Evolutionary conservation across 306 rosid genomes (phyloP).

Genomic region (Trichosanthes truncata): DNA sequence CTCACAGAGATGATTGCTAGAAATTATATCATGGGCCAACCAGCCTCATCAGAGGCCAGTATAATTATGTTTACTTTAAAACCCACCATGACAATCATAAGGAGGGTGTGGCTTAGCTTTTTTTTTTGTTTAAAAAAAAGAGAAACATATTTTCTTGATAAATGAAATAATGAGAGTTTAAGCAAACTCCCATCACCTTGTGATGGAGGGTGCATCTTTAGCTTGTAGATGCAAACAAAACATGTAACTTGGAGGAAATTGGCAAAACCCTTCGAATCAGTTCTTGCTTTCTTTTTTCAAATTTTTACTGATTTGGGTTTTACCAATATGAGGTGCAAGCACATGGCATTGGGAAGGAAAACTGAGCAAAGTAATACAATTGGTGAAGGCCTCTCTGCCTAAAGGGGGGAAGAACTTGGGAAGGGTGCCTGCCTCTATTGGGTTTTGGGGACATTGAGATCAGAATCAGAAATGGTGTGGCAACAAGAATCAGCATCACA

Average conservation of each 20-base stretch:
- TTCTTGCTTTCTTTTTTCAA: neutral
- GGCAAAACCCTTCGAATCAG: neutral
- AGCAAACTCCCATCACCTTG: too few relatives aligned
- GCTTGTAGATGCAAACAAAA: neutral
- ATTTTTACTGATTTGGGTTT: neutral
- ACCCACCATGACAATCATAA: neutral
- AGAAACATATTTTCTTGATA: too few relatives aligned
- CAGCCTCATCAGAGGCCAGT: neutral
- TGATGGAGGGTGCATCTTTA: too few relatives aligned
- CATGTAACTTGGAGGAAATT: neutral
- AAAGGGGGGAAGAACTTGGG: constrained; percentile 7
- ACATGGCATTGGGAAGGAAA: constrained; percentile 15
- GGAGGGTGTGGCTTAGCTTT: neutral
- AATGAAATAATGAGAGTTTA: too few relatives aligned
- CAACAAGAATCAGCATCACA: constrained; percentile 11
- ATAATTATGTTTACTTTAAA: neutral
- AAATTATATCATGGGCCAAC: neutral
- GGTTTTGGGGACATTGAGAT: constrained; percentile 6
- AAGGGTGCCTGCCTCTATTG: constrained; percentile 10
- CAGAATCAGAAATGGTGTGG: constrained; percentile 2
- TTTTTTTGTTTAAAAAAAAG: too few relatives aligned
- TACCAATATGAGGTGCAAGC: neutral
- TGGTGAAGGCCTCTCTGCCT: neutral
- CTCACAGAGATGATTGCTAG: neutral
- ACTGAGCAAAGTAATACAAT: neutral